Evolutionary conservation across 306 rosid species (phyloP), one percentile per base, ranked within the genome.

Genomic region (Parietaria judaica): DNA sequence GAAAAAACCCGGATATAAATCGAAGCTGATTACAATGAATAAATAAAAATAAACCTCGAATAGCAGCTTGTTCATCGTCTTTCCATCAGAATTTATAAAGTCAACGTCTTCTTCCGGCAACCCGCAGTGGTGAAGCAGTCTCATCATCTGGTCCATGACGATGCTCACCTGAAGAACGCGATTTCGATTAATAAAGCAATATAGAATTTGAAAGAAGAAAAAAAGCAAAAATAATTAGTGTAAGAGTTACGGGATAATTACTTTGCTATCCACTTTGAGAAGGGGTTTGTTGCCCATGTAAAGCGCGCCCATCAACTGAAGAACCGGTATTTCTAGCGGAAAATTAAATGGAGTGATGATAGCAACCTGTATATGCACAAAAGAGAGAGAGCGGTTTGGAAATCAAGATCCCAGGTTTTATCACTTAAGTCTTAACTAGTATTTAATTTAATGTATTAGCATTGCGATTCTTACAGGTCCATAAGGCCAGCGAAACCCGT

Each of bases 271-370:
- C 15, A 88, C 99, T 92, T 92, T 92, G 64, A 92, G 85, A 69
- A 84, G 63, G 39, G 99, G 95, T 39, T 92, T 92, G 89, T 92
- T 92, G 69, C 99, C 99, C 99, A 92, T 92, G 65, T 86, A 92
- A 59, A 92, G 95, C 53, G 99, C 95, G 65, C 99, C 96, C 99
- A 92, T 92, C 79, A 92, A 51, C 78, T 92, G 99, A 77, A 92
- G 96, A 73, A 85, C 84, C 14, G 99, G 99, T 76, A 92, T 92
- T 78, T 92, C 99, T 8, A 92, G 79, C 17, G 99, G 99, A 58
- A 92, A 92, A 75, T 92, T 92, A 69, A 92, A 92, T 64, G 99
- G 99, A 60, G 99, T 88, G 76, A 92, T 67, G 44, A 92, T 78
- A 66, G 96, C 94, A 62, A 92, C 96, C 99, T 92, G 80, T 71